phyloP scores from a whole-genome alignment of 192 early-diverging fungal genomes.

The Backusella australiensis region DNA sequence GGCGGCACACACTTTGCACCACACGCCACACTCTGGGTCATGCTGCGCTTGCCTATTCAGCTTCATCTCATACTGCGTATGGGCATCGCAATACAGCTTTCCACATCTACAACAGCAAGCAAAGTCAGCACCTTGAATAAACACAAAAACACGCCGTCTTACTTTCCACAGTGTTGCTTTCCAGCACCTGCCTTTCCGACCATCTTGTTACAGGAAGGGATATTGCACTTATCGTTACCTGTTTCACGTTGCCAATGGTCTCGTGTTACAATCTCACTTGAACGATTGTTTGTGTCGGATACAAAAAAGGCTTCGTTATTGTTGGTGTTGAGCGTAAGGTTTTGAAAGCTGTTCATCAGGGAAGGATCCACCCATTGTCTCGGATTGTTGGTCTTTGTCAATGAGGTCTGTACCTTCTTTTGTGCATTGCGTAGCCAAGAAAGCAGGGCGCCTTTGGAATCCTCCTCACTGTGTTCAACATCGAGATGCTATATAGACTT shows the following conservation, averaged over 20 bases:
- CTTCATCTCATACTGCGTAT: conserved; percentile 56
- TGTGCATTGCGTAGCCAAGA: conserved; percentile 54
- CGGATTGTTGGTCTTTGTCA: not conserved
- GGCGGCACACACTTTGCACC: conserved; percentile 57
- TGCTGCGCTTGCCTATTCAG: conserved; percentile 59
- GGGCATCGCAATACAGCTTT: conserved; percentile 57
- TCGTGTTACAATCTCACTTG: conserved; percentile 44
- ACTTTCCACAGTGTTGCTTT: conserved; percentile 57
- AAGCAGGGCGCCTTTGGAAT: conserved; percentile 46
- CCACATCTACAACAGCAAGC: conserved; percentile 50
- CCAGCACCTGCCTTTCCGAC: conserved; percentile 45
- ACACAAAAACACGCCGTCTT: not conserved
- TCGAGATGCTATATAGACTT: conserved; percentile 40
- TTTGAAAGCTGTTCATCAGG: conserved; percentile 44
- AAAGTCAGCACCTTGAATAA: not conserved
- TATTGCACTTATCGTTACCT: conserved; percentile 44
- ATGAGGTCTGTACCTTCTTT: conserved; percentile 40
- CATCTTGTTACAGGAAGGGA: conserved; percentile 43
- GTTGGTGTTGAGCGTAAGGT: conserved; percentile 36
- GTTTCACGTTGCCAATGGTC: conserved; percentile 55
- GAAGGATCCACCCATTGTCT: conserved; percentile 31
- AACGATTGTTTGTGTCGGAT: conserved; percentile 35
- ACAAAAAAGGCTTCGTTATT: conserved; percentile 31
- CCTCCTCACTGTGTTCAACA: conserved; percentile 48
- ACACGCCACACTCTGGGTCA: conserved; percentile 50